Evolutionary conservation across 768 basidiomycete genomes (phyloP).

Genomic region (Solioccasus polychromus): DNA sequence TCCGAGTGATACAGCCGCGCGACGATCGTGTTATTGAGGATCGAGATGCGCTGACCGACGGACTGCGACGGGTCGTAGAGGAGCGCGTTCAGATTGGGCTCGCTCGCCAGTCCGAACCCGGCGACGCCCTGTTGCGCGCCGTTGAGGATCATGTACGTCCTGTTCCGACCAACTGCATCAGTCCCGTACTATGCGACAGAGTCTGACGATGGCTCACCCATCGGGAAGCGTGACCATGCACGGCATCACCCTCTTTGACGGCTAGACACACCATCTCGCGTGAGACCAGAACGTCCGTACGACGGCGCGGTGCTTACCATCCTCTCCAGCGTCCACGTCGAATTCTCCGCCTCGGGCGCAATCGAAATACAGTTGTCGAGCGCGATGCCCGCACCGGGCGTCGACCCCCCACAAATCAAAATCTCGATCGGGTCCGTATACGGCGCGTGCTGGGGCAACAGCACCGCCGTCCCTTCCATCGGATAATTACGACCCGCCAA

Average conservation of each 20-base stretch:
- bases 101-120: constrained; percentile 66
- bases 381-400: constrained; percentile 45
- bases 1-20: constrained; percentile 79
- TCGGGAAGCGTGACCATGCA: constrained; percentile 67
- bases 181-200: no score
- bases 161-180: no score
- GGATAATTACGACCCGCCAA: constrained; percentile 77
- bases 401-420: constrained; percentile 78
- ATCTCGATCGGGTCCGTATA: constrained; percentile 69
- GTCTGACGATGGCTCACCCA: constrained; percentile 19
- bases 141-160: constrained; percentile 75
- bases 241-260: constrained; percentile 71
- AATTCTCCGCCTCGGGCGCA: constrained; percentile 56
- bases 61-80: constrained; percentile 69
- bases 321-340: constrained; percentile 71
- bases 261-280: constrained; percentile 35
- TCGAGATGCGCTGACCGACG: constrained; percentile 58
- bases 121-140: constrained; percentile 69
- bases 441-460: constrained; percentile 68
- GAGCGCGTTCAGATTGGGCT: constrained; percentile 65
- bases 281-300: background rate
- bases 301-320: constrained; percentile 63
- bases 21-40: constrained; percentile 65
- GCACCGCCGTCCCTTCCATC: constrained; percentile 64
- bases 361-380: constrained; percentile 74